Percentiles rank a stretch among this genome's conserved stretches.
Conservation (phyloP, 306 rosid genomes). For the Senna siamea region DNA sequence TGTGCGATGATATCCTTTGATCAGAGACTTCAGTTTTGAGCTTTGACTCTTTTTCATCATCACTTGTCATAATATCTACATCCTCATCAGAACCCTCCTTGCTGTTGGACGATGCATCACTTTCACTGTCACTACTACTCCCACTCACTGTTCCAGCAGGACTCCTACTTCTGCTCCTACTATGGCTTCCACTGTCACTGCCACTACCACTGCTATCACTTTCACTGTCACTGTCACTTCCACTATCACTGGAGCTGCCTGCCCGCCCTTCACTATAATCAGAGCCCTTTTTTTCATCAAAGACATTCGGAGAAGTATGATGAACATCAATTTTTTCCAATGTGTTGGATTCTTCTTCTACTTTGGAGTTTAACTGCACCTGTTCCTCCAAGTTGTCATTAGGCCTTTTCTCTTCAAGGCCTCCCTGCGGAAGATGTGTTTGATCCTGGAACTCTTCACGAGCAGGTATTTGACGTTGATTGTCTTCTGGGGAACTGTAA, state of each 20-base stretch:
- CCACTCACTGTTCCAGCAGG: slow-evolving; percentile 76
- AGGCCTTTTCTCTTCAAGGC: slow-evolving; percentile 58
- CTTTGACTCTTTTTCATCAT: slow-evolving; percentile 88
- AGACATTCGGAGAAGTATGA: slow-evolving; percentile 63
- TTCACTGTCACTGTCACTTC: slow-evolving; percentile 88
- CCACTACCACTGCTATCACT: slow-evolving; percentile 88
- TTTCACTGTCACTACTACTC: slow-evolving; percentile 94
- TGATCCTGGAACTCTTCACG: slow-evolving; percentile 63
- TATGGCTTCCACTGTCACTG: slow-evolving; percentile 87
- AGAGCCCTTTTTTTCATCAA: slow-evolving; percentile 68
- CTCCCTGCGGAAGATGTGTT: slow-evolving; percentile 54
- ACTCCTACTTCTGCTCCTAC: slow-evolving; percentile 82
- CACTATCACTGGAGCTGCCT: slow-evolving; percentile 84
- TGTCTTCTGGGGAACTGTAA: slow-evolving; percentile 83
- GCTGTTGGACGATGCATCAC: slow-evolving; percentile 88
- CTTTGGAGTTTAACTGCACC: slow-evolving; percentile 47
- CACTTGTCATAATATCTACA: slow-evolving; percentile 95
- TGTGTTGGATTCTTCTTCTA: slow-evolving; percentile 58
- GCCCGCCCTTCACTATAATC: slow-evolving; percentile 70
- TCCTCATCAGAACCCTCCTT: slow-evolving; percentile 94
- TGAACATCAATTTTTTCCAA: slow-evolving; percentile 54
- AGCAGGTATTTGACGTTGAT: slow-evolving; percentile 54
- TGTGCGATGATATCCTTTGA: slow-evolving; percentile 51
- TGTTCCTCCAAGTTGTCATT: slow-evolving; percentile 56
- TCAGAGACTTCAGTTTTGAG: slow-evolving; percentile 57